Percentiles rank a stretch among this genome's conserved stretches.
Conservation (phyloP, 1,284 basidiomycete genomes). For the Ceratorhiza oryzae-sativae region DNA sequence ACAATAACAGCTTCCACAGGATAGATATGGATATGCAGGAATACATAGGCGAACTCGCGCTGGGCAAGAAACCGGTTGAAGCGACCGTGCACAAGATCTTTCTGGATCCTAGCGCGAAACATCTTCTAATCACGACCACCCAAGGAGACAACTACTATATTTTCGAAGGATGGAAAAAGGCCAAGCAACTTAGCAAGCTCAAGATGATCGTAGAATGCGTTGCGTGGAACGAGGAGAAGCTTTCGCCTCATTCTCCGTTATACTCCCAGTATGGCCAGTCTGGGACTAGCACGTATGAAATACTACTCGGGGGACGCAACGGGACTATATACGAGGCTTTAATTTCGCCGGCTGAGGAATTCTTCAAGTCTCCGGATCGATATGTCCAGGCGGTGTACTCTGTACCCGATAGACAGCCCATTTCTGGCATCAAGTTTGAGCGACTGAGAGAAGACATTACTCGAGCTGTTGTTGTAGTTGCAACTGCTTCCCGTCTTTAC, state of each 20-base stretch:
- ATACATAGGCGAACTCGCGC: conserved; percentile 75
- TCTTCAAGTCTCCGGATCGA: conserved; percentile 88
- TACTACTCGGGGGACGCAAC: conserved; percentile 86
- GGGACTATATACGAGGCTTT: conserved; percentile 87
- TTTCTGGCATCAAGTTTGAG: conserved; percentile 85
- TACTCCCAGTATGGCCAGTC: conserved; percentile 52
- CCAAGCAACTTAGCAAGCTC: conserved; percentile 77
- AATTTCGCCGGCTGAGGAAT: conserved; percentile 86
- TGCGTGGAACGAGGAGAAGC: conserved; percentile 75
- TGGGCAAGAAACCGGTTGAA: conserved; percentile 66
- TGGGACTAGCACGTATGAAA: conserved; percentile 76
- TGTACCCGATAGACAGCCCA: conserved; percentile 76
- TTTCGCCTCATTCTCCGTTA: conserved; percentile 53
- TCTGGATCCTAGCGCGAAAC: conserved; percentile 90
- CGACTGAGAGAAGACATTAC: conserved; percentile 58
- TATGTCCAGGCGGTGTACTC: conserved; percentile 82
- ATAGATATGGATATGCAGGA: conserved; percentile 86
- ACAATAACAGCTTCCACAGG: conserved; percentile 78
- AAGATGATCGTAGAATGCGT: conserved; percentile 90
- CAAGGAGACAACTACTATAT: conserved; percentile 96
- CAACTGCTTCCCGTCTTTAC: conserved; percentile 89
- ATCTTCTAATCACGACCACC: conserved; percentile 84
- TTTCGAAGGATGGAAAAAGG: conserved; percentile 80
- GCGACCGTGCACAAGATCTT: conserved; percentile 80
- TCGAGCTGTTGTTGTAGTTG: conserved; percentile 72